Conservation (phyloP, 2,329 filamentous ascomycete species). For the Phyllosticta citribraziliensis region DNA sequence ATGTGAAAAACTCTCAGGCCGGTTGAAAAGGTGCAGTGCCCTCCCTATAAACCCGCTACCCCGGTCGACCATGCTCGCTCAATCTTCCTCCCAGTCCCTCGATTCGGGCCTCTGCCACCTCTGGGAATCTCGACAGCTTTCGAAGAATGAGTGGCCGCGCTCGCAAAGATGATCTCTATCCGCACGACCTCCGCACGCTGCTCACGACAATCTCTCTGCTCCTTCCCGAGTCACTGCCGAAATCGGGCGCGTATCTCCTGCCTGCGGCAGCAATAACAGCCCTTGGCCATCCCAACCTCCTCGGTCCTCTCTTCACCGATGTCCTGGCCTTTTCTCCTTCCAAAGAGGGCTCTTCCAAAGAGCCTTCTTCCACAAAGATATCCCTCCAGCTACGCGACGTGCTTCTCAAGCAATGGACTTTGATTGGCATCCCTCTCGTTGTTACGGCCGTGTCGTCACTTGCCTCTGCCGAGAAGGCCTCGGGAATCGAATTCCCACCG, state of each 20-base stretch:
- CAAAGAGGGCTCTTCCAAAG: not conserved
- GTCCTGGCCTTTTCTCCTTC: not conserved
- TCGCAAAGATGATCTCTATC: not conserved
- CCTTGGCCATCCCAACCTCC: slow-evolving; percentile 5
- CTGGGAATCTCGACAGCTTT: not conserved
- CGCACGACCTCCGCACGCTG: not conserved
- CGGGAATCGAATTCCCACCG: not conserved
- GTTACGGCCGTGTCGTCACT: slow-evolving; percentile 3
- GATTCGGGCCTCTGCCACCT: not conserved
- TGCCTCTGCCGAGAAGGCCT: not conserved
- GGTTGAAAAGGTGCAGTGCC: not conserved
- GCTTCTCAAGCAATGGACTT: slow-evolving; percentile 6
- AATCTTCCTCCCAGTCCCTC: not conserved
- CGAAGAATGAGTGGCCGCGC: not conserved
- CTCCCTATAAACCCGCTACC: not conserved
- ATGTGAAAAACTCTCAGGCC: not conserved
- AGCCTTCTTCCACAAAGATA: not conserved
- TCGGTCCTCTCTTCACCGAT: slow-evolving; percentile 4
- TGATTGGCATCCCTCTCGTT: slow-evolving; percentile 7
- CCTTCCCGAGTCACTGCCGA: not conserved
- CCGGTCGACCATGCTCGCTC: not conserved
- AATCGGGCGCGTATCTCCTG: slow-evolving; percentile 2
- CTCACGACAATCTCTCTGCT: not conserved
- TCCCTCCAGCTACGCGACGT: slow-evolving; percentile 9
- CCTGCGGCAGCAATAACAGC: slow-evolving; percentile 1